Evolutionary conservation across 2,329 filamentous ascomycete species (phyloP), one percentile per base, ranked within the genome.

Genomic region (Trichoderma sp.): DNA sequence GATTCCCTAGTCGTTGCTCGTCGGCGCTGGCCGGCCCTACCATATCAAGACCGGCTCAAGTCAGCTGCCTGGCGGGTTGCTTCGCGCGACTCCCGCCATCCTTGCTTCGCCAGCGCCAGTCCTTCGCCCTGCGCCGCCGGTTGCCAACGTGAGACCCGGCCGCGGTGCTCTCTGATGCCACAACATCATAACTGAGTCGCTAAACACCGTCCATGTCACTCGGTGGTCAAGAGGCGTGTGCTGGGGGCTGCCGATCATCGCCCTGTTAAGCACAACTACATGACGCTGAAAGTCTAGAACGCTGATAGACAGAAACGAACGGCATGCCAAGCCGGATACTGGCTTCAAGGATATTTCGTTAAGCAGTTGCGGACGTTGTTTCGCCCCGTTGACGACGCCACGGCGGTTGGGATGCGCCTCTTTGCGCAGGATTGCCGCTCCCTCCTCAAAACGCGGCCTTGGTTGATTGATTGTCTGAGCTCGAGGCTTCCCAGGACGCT

Each of bases 321-420:
- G 62, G 53, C 70, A 71, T 66, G 70, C 70, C 70, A 66, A 71
- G 70, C 62, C 70, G 62, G 70, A 34, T 60, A 18, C 62, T 66
- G 53, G 53, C 56, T 57, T 60, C 47, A 66, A 51, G 66, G 56
- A 61, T 61, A 51, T 51, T n/a, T 61, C 66, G 36, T 34, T 43
- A 47, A 61, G 30, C 24, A 61, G 56, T 47, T 61, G 66, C 26
- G 56, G 66, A 69, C 7, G 53, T 51, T 57, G 51, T n/a, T 32
- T 39, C 30, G 64, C 15, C 34, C 64, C 30, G 64, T 58, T 21
- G 64, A 58, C 11, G 12, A 67, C 64, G 64, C 51, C 63, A 66
- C 63, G 32, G 64, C 24, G 32, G 11, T 34, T 53, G 14, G 21
- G n/a, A 26, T n/a, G 47, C 30, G 30, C 15, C 30, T n/a, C 51